Conservation (phyloP, 371 early-diverging fungal species). For the Fennellomyces sp. region DNA sequence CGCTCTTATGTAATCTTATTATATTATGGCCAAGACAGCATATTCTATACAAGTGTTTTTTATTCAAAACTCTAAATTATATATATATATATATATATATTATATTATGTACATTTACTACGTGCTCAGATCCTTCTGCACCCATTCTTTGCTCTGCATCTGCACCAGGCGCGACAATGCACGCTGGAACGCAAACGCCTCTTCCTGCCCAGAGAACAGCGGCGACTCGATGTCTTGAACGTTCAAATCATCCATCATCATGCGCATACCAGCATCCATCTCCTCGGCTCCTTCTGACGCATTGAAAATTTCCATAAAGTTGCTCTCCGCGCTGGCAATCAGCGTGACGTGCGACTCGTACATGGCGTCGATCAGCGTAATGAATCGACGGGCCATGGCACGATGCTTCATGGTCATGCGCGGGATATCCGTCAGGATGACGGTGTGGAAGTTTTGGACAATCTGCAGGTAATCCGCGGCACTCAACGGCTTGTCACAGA, state of each 20-base stretch:
- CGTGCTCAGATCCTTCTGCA: slow-evolving; percentile 27
- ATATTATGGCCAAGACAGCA: background rate
- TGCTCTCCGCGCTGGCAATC: slow-evolving; percentile 73
- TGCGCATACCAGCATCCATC: slow-evolving; percentile 38
- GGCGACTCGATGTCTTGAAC: slow-evolving; percentile 59
- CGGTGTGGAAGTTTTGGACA: slow-evolving; percentile 67
- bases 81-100: background rate
- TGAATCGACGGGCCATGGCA: slow-evolving; percentile 91
- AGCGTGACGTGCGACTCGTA: slow-evolving; percentile 78
- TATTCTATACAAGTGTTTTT: background rate
- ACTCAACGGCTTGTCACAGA: slow-evolving; percentile 83
- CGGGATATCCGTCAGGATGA: slow-evolving; percentile 88
- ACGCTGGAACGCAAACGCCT: slow-evolving; percentile 94
- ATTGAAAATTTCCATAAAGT: slow-evolving; percentile 70
- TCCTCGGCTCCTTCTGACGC: slow-evolving; percentile 48
- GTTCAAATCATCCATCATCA: slow-evolving; percentile 43
- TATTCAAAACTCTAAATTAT: too few relatives aligned
- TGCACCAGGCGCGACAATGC: slow-evolving; percentile 88
- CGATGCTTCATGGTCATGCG: slow-evolving; percentile 79
- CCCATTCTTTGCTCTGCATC: slow-evolving; percentile 81
- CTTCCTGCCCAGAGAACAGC: slow-evolving; percentile 89
- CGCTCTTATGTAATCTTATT: background rate
- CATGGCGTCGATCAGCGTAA: slow-evolving; percentile 91
- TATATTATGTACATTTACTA: slow-evolving; percentile 1
- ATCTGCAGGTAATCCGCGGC: slow-evolving; percentile 93